A percentile compares a stretch with the other conserved stretches of the same genome.
phyloP scores from a whole-genome alignment of 2,329 filamentous ascomycete species.

The Colletotrichum scovillei region DNA sequence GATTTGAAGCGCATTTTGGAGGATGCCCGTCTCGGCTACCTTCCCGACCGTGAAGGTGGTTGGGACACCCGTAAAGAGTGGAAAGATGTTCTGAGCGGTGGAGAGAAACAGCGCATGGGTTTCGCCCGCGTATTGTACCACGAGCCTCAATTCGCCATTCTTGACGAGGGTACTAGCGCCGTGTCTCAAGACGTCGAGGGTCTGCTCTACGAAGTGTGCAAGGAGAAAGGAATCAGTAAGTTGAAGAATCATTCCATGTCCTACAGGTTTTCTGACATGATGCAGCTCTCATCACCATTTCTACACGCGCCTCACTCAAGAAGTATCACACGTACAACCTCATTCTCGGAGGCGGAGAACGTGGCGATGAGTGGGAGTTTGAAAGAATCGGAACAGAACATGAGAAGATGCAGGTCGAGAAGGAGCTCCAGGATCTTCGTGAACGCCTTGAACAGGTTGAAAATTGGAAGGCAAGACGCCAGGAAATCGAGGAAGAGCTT shows the following conservation, averaged over 20 bases:
- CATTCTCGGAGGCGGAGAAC: conserved; percentile 81
- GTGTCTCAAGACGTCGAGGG: conserved; percentile 96
- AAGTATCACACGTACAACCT: conserved; percentile 96
- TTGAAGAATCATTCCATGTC: conserved; percentile 39
- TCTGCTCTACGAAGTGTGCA: conserved; percentile 90
- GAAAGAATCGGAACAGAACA: conserved; percentile 93
- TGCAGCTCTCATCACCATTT: conserved; percentile 92
- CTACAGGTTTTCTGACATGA: conserved; percentile 33
- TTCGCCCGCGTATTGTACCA: conserved; percentile 94
- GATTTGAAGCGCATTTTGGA: conserved; percentile 85
- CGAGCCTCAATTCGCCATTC: conserved; percentile 91
- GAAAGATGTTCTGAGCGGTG: conserved; percentile 97
- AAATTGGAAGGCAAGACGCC: conserved; percentile 80
- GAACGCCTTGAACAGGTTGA: conserved; percentile 85
- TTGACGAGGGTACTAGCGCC: conserved; percentile 95
- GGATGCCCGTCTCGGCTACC: conserved; percentile 86
- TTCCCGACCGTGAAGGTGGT: conserved; percentile 91
- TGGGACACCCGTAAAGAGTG: conserved; percentile 98
- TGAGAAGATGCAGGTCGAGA: conserved; percentile 93
- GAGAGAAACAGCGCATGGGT: conserved; percentile 96
- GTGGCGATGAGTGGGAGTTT: conserved; percentile 90
- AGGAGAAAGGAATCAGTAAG: conserved; percentile 92
- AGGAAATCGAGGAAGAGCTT: conserved; percentile 87
- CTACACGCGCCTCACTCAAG: conserved; percentile 92
- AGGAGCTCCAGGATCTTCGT: conserved; percentile 86